A percentile compares a stretch with the other conserved stretches of the same genome.
phyloP scores from a whole-genome alignment of 1,284 basidiomycete species.

The Phylloporus sp. region DNA sequence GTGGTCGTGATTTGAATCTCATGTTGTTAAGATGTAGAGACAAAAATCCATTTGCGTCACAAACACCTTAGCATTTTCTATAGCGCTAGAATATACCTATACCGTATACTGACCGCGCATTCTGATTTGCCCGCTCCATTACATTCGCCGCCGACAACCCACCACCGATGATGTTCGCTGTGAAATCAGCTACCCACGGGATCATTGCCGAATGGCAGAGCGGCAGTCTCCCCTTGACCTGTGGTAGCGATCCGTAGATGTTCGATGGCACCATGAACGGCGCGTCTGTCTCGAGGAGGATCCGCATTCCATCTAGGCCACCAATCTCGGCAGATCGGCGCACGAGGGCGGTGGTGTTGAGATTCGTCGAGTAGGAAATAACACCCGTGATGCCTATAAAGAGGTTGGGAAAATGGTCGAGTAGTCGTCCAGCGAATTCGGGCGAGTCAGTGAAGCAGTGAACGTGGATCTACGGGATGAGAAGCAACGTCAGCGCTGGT shows the following conservation, averaged over 20 bases:
- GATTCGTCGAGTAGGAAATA: conserved; percentile 76
- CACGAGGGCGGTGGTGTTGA: conserved; percentile 70
- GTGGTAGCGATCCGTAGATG: conserved; percentile 64
- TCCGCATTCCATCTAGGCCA: conserved; percentile 19
- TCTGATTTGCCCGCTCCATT: conserved; percentile 69
- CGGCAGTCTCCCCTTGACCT: conserved; percentile 67
- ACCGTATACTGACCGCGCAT: conserved; percentile 70
- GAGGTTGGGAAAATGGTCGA: conserved; percentile 79
- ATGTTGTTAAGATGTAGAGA: too few species aligned
- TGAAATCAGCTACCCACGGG: conserved; percentile 82
- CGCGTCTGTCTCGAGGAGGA: conserved; percentile 81
- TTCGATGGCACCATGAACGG: conserved; percentile 85
- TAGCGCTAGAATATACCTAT: conserved; percentile 39
- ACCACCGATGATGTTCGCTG: conserved; percentile 59
- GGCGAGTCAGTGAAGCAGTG: conserved; percentile 86
- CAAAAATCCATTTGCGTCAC: not conserved
- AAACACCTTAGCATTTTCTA: not conserved
- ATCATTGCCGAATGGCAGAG: conserved; percentile 82
- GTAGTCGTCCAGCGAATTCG: conserved; percentile 71
- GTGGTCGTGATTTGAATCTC: too few species aligned
- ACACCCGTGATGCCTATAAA: conserved; percentile 86
- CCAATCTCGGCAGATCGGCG: conserved; percentile 51
- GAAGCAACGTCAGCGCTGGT: not conserved
- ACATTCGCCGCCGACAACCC: conserved; percentile 65
- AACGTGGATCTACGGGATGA: conserved; percentile 65